Evolutionary conservation across 1,284 basidiomycete species (phyloP).

Genomic region (Irpex sp.): DNA sequence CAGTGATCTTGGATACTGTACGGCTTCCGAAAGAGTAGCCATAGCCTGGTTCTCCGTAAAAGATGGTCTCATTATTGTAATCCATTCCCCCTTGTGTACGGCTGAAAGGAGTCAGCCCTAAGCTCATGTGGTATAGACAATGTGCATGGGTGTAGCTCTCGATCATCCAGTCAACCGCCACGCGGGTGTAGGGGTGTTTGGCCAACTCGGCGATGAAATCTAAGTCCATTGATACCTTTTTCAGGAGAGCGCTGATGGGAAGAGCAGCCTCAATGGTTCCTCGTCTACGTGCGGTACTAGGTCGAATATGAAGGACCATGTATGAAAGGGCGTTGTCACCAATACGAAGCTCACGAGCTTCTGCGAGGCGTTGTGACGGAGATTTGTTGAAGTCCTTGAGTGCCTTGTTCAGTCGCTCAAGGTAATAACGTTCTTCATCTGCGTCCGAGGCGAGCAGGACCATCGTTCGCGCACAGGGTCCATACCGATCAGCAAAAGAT

Average conservation of each 20-base stretch:
- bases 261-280: not conserved
- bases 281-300: not conserved
- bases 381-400: not conserved
- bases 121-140: too few relatives aligned
- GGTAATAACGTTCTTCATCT: not conserved
- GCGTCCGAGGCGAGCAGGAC: not conserved
- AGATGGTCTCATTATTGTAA: too few relatives aligned
- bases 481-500: not conserved
- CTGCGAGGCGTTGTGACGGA: not conserved
- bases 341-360: not conserved
- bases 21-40: too few relatives aligned
- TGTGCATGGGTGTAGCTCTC: too few relatives aligned
- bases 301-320: not conserved
- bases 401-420: not conserved
- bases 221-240: too few relatives aligned
- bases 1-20: too few relatives aligned
- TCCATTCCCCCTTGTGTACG: too few relatives aligned
- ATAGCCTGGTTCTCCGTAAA: too few relatives aligned
- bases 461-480: not conserved
- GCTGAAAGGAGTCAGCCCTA: too few relatives aligned
- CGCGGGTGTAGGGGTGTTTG: too few relatives aligned
- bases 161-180: too few relatives aligned
- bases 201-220: too few relatives aligned
- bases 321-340: not conserved
- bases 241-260: not conserved